These are phyloP conservation scores for Calonectria honghensis DNA, from an alignment of 2,329 filamentous ascomycete genomes.

Conservation along the genomic window DNA sequence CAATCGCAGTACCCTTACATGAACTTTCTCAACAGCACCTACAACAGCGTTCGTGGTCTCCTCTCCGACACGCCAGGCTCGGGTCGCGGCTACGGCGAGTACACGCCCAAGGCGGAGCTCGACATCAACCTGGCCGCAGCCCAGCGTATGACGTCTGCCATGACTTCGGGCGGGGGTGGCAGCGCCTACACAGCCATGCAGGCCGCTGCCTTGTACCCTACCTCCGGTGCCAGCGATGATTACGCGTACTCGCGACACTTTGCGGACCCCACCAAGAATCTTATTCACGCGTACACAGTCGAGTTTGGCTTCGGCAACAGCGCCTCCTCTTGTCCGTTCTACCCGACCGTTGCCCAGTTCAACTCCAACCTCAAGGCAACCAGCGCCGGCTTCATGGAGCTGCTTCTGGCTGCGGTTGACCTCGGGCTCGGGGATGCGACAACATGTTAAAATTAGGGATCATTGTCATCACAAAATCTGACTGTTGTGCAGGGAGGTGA, in stretches of 20 bases:
- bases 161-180: constrained; percentile 39
- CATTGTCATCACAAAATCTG: neutral
- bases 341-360: constrained; percentile 63
- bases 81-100: constrained; percentile 62
- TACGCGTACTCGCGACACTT: constrained; percentile 57
- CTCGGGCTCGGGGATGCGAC: constrained; percentile 35
- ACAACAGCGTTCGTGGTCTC: constrained; percentile 68
- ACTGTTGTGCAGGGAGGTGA: neutral
- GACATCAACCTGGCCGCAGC: constrained; percentile 57
- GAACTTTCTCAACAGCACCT: constrained; percentile 70
- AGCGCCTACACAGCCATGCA: constrained; percentile 63
- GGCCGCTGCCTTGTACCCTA: constrained; percentile 64
- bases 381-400: constrained; percentile 66
- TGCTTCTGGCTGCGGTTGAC: constrained; percentile 55
- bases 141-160: constrained; percentile 57
- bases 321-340: constrained; percentile 60
- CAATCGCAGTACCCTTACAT: constrained; percentile 65
- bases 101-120: constrained; percentile 59
- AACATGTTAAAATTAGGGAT: constrained; percentile 5
- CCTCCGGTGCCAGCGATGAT: constrained; percentile 65
- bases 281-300: constrained; percentile 58
- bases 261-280: constrained; percentile 37
- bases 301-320: constrained; percentile 62
- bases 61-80: constrained; percentile 60
- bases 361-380: constrained; percentile 61